Evolutionary conservation across 768 basidiomycete species (phyloP), one percentile per base, ranked within the genome.

Genomic region (Mrakia frigida): DNA sequence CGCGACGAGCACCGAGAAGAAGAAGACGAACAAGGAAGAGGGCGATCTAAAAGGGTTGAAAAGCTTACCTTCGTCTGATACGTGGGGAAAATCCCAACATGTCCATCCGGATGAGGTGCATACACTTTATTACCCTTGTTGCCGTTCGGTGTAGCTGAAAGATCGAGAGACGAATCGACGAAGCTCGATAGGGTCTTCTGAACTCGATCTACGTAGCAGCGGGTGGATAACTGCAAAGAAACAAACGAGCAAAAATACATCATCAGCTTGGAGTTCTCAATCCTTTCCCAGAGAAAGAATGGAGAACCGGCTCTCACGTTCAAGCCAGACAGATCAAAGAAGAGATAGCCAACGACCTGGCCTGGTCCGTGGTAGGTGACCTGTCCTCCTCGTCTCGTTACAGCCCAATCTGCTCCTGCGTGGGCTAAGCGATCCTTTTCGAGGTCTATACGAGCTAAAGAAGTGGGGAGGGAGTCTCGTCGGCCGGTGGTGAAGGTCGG

Each of bases 351-450:
- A 23, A 98, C 92, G 80, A 99, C 86, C 84, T 99, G 97, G 9
- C 97, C 97, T 1, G 97, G 95, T 0, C 97, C 97, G 83, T 99
- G 97, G 83, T 93, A 99, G 1, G 97, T 99, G 75, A 94, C 87
- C 84, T 98, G 90, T 3, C 97, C 97, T 21, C 97, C 97, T 73
- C 97, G 87, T 73, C 88, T 87, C 3, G 94, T 89, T 33, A 88
- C 85, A 53, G 92, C 87, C 80, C 95, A 95, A 81, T 97, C 93
- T 0, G 96, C 96, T 35, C 96, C 96, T 33, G 93, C 85, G 41
- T 85, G 81, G 4, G 87, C 88, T n/a, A 98, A 85, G 31, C 92
- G 89, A 53, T 82, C 77, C 56, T 86, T 86, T 80, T 96, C 92
- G 60, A 85, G 84, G 53, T 86, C 83, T 23, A 90, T 69, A 6